Conservation (phyloP, 1,139 yeast species). For the Hyphopichia khmerensis region DNA sequence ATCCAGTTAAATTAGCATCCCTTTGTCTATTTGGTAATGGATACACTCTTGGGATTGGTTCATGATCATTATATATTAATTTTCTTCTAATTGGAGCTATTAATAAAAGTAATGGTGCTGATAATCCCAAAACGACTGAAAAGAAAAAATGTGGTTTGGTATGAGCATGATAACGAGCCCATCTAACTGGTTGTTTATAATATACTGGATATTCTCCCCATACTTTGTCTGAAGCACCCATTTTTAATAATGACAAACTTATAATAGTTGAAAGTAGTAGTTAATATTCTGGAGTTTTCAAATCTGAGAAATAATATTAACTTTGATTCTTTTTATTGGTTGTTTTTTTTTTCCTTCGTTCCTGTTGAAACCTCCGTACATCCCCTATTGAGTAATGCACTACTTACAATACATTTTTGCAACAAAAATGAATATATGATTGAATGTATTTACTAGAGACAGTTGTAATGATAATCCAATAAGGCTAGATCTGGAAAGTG, state of each 20-base stretch:
- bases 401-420: too few species aligned
- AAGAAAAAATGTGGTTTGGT: conserved; percentile 76
- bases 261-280: background rate
- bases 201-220: conserved; percentile 61
- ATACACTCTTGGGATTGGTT: conserved; percentile 65
- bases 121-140: conserved; percentile 63
- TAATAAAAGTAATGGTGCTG: conserved; percentile 64
- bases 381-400: too few species aligned
- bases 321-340: conserved; percentile 11
- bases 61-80: conserved; percentile 65
- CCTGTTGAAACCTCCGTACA: too few species aligned
- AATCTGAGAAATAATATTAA: conserved; percentile 5
- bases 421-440: too few species aligned
- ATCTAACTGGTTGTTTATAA: conserved; percentile 63
- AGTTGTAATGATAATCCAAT: too few species aligned
- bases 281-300: background rate
- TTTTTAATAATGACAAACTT: conserved; percentile 6
- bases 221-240: conserved; percentile 32
- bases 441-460: too few species aligned
- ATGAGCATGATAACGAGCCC: conserved; percentile 79
- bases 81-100: conserved; percentile 72
- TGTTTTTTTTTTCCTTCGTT: background rate
- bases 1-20: conserved; percentile 50
- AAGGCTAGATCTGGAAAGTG: too few species aligned
- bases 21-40: conserved; percentile 65